Percentiles rank a stretch among this genome's conserved stretches.
Conservation (phyloP, 2,329 filamentous ascomycete genomes). For the Ophiostoma triangulosporum region DNA sequence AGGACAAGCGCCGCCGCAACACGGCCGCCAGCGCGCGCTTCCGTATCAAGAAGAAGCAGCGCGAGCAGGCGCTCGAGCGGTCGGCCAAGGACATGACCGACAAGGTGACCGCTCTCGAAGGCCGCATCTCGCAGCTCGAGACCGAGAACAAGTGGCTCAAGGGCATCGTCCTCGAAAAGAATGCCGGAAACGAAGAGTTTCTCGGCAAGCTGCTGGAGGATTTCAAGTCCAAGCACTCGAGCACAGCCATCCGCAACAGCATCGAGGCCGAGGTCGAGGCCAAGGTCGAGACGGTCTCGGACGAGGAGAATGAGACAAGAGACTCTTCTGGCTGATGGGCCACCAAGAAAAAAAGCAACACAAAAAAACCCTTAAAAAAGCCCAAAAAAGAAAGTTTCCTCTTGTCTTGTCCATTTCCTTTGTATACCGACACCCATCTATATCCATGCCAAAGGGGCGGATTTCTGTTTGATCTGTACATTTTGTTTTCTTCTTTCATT, state of each 20-base stretch:
- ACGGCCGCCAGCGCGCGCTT: constrained; percentile 81
- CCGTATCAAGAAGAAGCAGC: constrained; percentile 92
- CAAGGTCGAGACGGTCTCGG: constrained; percentile 8
- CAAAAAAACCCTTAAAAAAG: not conserved
- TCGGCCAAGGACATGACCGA: constrained; percentile 73
- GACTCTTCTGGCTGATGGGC: constrained; percentile 14
- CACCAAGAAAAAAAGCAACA: not conserved
- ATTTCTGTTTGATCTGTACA: not conserved
- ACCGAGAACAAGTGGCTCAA: constrained; percentile 74
- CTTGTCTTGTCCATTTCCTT: constrained; percentile 1
- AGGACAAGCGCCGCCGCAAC: constrained; percentile 81
- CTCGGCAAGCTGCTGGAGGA: constrained; percentile 39
- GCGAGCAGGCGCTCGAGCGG: constrained; percentile 72
- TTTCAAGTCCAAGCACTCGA: constrained; percentile 21
- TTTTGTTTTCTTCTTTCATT: not conserved
- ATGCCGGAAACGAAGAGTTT: constrained; percentile 44
- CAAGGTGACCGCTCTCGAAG: constrained; percentile 61
- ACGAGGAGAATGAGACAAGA: constrained; percentile 17
- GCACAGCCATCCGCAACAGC: constrained; percentile 3
- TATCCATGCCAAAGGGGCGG: not conserved
- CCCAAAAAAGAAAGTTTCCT: not conserved
- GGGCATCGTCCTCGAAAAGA: constrained; percentile 71
- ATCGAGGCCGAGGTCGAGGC: constrained; percentile 22
- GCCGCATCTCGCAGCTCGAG: constrained; percentile 62
- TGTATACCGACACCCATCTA: not conserved